These are phyloP conservation scores for Rubia yunnanensis DNA, from an alignment of 257 asterid genomes.

Conservation along the genomic window DNA sequence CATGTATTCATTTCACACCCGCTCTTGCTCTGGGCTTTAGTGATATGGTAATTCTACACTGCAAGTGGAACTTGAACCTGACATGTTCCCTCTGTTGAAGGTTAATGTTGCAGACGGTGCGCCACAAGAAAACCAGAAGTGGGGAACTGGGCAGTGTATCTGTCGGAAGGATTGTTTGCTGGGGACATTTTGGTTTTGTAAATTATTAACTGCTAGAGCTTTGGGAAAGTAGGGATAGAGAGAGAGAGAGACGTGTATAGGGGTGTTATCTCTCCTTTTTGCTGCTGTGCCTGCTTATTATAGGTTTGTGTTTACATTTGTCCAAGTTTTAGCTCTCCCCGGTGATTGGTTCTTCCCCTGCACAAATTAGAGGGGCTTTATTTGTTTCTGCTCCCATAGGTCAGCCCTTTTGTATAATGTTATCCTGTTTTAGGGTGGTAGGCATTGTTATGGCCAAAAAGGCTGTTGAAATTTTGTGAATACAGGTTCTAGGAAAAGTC, in stretches of 20 bases:
- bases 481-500: constrained; percentile 9
- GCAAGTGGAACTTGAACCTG: background rate
- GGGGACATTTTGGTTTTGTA: constrained; percentile 47
- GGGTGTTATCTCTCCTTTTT: constrained; percentile 39
- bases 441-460: constrained; percentile 54
- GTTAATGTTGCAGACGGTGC: constrained; percentile 28
- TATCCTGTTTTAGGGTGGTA: constrained; percentile 28
- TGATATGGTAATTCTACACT: background rate
- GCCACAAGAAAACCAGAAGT: constrained; percentile 16
- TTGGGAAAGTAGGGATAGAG: constrained; percentile 39
- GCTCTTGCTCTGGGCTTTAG: background rate
- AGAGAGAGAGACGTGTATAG: constrained; percentile 83
- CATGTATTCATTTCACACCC: no score
- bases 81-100: constrained; percentile 23
- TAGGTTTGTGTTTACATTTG: background rate
- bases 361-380: constrained; percentile 36
- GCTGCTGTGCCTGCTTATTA: constrained; percentile 6
- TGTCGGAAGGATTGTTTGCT: constrained; percentile 20
- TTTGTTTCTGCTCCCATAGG: constrained; percentile 26
- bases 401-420: constrained; percentile 23
- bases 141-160: constrained; percentile 20
- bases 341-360: constrained; percentile 18
- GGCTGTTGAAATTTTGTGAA: constrained; percentile 60
- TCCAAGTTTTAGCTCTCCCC: constrained; percentile 9
- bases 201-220: constrained; percentile 32